phyloP scores from a whole-genome alignment of 306 rosid species.

The Rosa multiflora region DNA sequence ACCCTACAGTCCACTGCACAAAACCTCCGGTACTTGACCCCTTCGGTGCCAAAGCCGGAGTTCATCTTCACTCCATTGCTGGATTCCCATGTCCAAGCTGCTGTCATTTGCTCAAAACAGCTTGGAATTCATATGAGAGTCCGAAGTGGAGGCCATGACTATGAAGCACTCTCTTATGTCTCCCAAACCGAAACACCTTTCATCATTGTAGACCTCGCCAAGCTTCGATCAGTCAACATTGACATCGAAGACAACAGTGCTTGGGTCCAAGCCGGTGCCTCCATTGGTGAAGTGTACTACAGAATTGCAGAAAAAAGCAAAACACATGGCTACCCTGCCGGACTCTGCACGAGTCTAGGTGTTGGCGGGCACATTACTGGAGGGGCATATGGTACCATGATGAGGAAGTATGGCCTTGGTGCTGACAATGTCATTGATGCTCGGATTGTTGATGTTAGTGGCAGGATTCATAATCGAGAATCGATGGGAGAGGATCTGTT shows the following conservation, averaged over 20 bases:
- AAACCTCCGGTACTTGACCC: conserved; percentile 53
- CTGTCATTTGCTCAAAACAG: conserved; percentile 53
- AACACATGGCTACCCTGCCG: conserved; percentile 78
- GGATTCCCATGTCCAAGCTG: conserved; percentile 61
- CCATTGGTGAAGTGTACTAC: conserved; percentile 73
- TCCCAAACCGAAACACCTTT: conserved; percentile 25
- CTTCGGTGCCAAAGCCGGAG: conserved; percentile 58
- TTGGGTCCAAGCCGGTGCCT: conserved; percentile 66
- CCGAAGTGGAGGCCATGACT: conserved; percentile 32
- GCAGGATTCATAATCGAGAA: conserved; percentile 50
- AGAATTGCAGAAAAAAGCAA: conserved; percentile 58
- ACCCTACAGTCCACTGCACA: conserved; percentile 68
- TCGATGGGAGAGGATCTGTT: conserved; percentile 81
- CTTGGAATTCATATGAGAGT: conserved; percentile 46
- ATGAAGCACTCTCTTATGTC: conserved; percentile 28
- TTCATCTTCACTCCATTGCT: conserved; percentile 57
- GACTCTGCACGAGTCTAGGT: conserved; percentile 76
- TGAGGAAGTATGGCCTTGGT: conserved; percentile 78
- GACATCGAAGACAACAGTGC: conserved; percentile 13
- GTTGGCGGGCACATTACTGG: conserved; percentile 82
- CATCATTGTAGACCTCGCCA: conserved; percentile 17
- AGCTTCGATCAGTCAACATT: conserved; percentile 17
- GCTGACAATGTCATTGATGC: conserved; percentile 74
- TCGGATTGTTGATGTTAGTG: conserved; percentile 49
- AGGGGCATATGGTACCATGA: conserved; percentile 77